Conservation (phyloP, 768 basidiomycete species). For the Sporobolomyces phaffii region DNA sequence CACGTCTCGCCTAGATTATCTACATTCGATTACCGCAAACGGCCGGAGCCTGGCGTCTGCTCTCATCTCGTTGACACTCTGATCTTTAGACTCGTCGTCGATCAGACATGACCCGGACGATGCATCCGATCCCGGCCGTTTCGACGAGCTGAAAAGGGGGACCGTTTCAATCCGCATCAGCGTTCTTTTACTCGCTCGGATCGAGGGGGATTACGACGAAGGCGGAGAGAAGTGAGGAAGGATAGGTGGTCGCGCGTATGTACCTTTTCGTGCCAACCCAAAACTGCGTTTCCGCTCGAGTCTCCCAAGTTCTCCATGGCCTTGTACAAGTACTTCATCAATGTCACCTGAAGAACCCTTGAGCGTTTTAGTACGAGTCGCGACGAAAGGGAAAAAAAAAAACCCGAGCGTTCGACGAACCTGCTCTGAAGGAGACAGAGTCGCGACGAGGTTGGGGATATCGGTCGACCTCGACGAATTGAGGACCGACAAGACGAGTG, state of each 20-base stretch:
- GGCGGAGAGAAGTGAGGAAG: neutral
- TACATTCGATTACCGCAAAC: too few species aligned
- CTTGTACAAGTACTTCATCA: slow-evolving; percentile 99
- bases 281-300: slow-evolving; percentile 60
- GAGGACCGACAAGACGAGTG: slow-evolving; percentile 75
- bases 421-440: slow-evolving; percentile 50
- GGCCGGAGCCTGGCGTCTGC: too few species aligned
- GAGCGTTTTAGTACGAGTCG: too few species aligned
- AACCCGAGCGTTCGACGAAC: neutral
- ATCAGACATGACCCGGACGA: slow-evolving; percentile 78
- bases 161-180: neutral
- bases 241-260: too few species aligned
- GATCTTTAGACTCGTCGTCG: slow-evolving; percentile 57
- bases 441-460: slow-evolving; percentile 67
- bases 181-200: neutral
- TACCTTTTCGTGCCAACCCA: slow-evolving; percentile 97
- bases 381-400: neutral
- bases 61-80: too few species aligned
- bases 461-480: slow-evolving; percentile 90
- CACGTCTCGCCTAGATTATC: too few species aligned
- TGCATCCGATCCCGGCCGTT: slow-evolving; percentile 87
- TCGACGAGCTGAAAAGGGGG: slow-evolving; percentile 69
- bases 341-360: slow-evolving; percentile 80
- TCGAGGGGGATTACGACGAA: neutral
- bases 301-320: slow-evolving; percentile 70